Conservation (phyloP, 176 grass and related monocot species). For the Zizania latifolia region DNA sequence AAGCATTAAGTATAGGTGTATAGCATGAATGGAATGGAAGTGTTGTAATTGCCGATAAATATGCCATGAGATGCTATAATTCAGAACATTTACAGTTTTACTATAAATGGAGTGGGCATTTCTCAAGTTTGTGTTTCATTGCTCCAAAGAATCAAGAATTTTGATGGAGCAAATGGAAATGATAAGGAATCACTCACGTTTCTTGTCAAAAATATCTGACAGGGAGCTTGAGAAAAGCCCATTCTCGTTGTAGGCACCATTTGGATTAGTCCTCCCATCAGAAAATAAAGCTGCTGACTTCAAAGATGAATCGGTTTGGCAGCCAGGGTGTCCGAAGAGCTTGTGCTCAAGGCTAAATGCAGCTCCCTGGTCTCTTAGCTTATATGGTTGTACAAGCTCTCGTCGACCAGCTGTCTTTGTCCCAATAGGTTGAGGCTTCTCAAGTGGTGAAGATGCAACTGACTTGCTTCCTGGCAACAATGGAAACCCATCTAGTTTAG, state of each 20-base stretch:
- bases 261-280: conserved; percentile 35
- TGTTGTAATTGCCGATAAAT: neutral
- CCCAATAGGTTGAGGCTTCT: conserved; percentile 58
- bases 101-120: neutral
- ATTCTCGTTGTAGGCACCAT: conserved; percentile 49
- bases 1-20: conserved; percentile 9
- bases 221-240: conserved; percentile 73
- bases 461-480: conserved; percentile 58
- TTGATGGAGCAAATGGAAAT: conserved; percentile 8
- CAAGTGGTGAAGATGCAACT: conserved; percentile 57
- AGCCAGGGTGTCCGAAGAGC: conserved; percentile 38
- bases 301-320: conserved; percentile 41
- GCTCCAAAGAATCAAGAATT: neutral
- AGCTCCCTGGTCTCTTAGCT: conserved; percentile 49
- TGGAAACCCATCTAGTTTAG: conserved; percentile 28
- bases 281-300: conserved; percentile 35
- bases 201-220: conserved; percentile 67
- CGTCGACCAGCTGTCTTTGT: conserved; percentile 29
- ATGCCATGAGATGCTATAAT: neutral
- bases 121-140: neutral
- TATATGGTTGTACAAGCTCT: conserved; percentile 39
- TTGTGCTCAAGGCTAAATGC: conserved; percentile 53
- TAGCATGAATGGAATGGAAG: neutral
- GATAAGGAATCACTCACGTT: conserved; percentile 42
- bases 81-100: conserved; percentile 18